Base-by-base conservation (phyloP, 108 stramenopile species). In the Cyclotella atomus region DNA sequence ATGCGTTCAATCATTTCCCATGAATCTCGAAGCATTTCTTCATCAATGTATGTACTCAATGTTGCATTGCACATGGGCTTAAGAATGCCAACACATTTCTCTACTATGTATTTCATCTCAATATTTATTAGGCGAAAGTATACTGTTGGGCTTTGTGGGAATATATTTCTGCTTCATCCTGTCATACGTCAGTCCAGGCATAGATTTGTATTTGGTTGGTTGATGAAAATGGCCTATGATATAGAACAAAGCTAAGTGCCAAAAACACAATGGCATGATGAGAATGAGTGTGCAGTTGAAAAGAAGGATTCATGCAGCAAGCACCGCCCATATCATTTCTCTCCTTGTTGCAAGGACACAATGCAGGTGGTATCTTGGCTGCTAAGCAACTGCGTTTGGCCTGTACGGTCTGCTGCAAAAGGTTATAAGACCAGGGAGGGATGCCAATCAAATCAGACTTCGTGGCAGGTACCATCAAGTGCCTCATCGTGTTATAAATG, bases 371-470 rank as follows among this genome's bases (percentile, higher is more conserved):
- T 29, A 85, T 71, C 44, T 52, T 70, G 20, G 75, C 81, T 7
- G 79, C 81, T 29, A 43, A 0, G 41, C 84, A 85, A 28, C 20
- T 75, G 23, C 84, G 43, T 36, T 59, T 27, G 4, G 10, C 0
- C 27, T 81, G 69, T 50, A 85, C 65, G 15, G 19, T 53, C 15
- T 62, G n/a, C 0, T 59, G 25, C 8, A 85, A 64, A 6, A 85
- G 34, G 56, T 85, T 68, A 41, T 60, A 81, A 4, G 84, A 81
- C 84, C 84, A 85, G 19, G 34, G n/a, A 12, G 84, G 77, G 35
- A 85, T 77, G 8, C 74, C 74, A 59, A 75, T 14, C 33, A 27
- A 25, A 55, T 36, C 2, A 20, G 27, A 53, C 34, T 49, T 75
- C 2, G 33, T 16, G 25, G 52, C 21, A 45, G 73, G 27, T 29